Evolutionary conservation across 164 flowering plant genomes (phyloP), one percentile per base, ranked within the genome.

Genomic region (Akebia trifoliata): DNA sequence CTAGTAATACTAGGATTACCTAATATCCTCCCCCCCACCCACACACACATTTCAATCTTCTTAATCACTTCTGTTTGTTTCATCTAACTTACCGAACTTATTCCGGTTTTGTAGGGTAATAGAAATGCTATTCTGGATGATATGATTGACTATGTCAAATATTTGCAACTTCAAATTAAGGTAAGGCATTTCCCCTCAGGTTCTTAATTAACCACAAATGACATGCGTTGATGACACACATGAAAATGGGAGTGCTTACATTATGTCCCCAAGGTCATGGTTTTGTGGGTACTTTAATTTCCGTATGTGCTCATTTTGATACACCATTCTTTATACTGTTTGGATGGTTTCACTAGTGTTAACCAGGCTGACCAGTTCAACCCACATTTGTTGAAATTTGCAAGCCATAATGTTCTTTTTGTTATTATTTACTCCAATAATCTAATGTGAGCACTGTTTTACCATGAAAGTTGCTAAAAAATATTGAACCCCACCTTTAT

Each of bases 101-200:
- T 18, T 68, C 40, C 61, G 54, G 38, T 62, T 48, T 25, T 72
- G 61, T 51, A 83, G 88, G 79, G 58, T 43, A 37, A 57, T 60
- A 69, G 59, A 68, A 72, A 56, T 38, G 47, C 71, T 64, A 58
- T 64, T 8, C 47, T 81, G 72, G 85, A 81, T 65, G 73, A 79
- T 65, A 45, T 56, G 14, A 78, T 81, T 60, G 80, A 72, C 38
- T 65, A 79, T 60, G 59, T 84, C 71, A 81, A 82, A 70, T 54
- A 63, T 62, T 68, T 87, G 72, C 85, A 87, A 55, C 67, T 74
- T 40, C 88, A 81, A 57, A 57, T 84, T 44, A 81, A 75, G 85
- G 95, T 87, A n/a, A 56, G 11, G 24, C 25, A 2, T 36, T 38
- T 35, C 3, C 47, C 6, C 22, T 43, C 31, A 37, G 25, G 38